These are phyloP conservation scores for Candida tropicalis DNA, from an alignment of 1,139 yeast genomes.

Conservation along the genomic window DNA sequence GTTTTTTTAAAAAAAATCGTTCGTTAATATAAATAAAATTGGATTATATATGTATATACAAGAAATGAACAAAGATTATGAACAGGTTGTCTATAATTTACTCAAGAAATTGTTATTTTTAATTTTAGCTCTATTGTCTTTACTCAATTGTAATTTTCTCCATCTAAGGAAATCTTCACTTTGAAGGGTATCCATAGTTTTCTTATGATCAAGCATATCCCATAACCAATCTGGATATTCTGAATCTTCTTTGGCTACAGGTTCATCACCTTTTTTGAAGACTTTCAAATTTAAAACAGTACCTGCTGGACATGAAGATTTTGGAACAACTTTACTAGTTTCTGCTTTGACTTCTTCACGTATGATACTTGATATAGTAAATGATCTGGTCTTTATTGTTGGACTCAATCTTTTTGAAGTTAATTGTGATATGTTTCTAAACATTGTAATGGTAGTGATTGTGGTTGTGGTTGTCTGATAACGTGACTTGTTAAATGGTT, in stretches of 20 bases:
- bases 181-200: constrained; percentile 53
- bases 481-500: background rate
- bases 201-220: constrained; percentile 73
- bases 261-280: constrained; percentile 78
- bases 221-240: constrained; percentile 97
- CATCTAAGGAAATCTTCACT: constrained; percentile 63
- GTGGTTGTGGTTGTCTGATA: background rate
- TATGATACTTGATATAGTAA: constrained; percentile 5
- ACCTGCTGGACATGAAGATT: constrained; percentile 67
- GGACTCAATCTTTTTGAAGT: constrained; percentile 1
- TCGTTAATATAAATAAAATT: background rate
- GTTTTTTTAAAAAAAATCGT: background rate
- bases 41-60: background rate
- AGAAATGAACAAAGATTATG: constrained; percentile 13
- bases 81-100: constrained; percentile 33
- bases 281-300: constrained; percentile 78
- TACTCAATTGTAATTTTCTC: constrained; percentile 70
- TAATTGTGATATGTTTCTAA: constrained; percentile 7
- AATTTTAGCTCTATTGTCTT: constrained; percentile 66
- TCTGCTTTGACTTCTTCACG: background rate
- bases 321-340: constrained; percentile 10
- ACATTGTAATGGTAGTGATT: background rate
- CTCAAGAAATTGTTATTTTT: constrained; percentile 78
- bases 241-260: constrained; percentile 83
- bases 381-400: constrained; percentile 9